phyloP scores from a whole-genome alignment of 129 eudicot genomes.

The Solidago caesia region DNA sequence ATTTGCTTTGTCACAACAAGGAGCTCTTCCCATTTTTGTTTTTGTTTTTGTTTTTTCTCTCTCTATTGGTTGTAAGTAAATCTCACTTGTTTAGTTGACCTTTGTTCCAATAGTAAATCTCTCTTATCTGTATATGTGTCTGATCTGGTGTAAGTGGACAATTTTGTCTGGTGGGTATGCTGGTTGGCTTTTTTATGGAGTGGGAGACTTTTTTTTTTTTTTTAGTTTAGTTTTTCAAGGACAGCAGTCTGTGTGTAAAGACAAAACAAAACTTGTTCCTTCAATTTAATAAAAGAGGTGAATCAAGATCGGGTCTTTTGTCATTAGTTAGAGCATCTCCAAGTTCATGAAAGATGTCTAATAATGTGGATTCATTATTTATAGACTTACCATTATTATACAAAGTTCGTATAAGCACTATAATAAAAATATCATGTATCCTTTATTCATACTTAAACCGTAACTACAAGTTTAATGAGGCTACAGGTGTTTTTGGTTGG shows the following conservation, averaged over 20 bases:
- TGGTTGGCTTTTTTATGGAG: slow-evolving; percentile 36
- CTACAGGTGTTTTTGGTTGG: no score
- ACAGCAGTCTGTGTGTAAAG: slow-evolving; percentile 22
- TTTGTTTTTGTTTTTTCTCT: slow-evolving; percentile 17
- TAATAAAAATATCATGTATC: no score
- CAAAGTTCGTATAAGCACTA: no score
- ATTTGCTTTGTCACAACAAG: slow-evolving; percentile 75
- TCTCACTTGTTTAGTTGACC: slow-evolving; percentile 35
- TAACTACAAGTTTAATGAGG: no score
- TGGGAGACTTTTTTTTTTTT: slow-evolving; percentile 19
- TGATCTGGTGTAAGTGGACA: slow-evolving; percentile 24
- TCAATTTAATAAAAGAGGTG: neutral
- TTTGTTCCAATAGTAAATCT: slow-evolving; percentile 28
- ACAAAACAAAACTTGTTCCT: slow-evolving; percentile 12
- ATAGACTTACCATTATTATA: no score
- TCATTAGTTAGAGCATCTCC: no score
- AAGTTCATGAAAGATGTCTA: no score
- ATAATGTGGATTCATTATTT: no score
- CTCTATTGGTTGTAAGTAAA: slow-evolving; percentile 5
- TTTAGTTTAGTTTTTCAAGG: slow-evolving; percentile 19
- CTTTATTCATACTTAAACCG: no score
- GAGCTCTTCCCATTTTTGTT: slow-evolving; percentile 69
- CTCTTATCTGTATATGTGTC: slow-evolving; percentile 19
- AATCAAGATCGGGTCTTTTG: no score
- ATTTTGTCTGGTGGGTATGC: slow-evolving; percentile 29